A percentile compares a stretch with the other conserved stretches of the same genome.
phyloP scores from a whole-genome alignment of 208 protist genomes.

The Trypanosoma grayi region DNA sequence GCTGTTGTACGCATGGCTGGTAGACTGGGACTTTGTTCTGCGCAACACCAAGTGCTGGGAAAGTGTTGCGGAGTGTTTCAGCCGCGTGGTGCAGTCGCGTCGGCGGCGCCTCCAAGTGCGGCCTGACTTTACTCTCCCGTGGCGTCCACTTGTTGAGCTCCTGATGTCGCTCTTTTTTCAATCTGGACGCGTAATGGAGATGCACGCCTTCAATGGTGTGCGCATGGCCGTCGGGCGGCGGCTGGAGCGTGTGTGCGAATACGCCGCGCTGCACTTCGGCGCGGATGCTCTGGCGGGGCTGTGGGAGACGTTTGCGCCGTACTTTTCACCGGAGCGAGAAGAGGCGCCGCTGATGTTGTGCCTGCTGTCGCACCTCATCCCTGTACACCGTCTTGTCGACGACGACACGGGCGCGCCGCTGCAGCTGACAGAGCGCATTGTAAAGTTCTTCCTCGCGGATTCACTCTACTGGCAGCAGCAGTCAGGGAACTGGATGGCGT shows the following conservation, averaged over 20 bases:
- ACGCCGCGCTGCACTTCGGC: constrained; percentile 40
- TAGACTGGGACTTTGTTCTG: constrained; percentile 45
- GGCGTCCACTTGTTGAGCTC: constrained; percentile 55
- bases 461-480: constrained; percentile 34
- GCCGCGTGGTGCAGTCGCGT: constrained; percentile 4
- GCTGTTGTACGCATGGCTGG: constrained; percentile 64
- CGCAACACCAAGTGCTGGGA: constrained; percentile 38
- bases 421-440: constrained; percentile 27
- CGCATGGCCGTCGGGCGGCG: constrained; percentile 5
- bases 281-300: constrained; percentile 39
- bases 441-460: constrained; percentile 54
- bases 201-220: constrained; percentile 24
- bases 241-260: constrained; percentile 25
- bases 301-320: constrained; percentile 48
- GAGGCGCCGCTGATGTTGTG: constrained; percentile 25
- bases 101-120: constrained; percentile 1
- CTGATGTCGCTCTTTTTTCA: constrained; percentile 28
- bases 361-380: constrained; percentile 31
- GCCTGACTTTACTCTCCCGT: constrained; percentile 48
- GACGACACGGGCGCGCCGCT: constrained; percentile 11
- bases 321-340: constrained; percentile 22
- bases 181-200: constrained; percentile 5
- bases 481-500: constrained; percentile 30
- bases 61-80: constrained; percentile 39
- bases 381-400: constrained; percentile 20